A percentile compares a stretch with the other conserved stretches of the same genome.
Conservation (phyloP, 768 basidiomycete genomes). For the Tylopilus felleus region DNA sequence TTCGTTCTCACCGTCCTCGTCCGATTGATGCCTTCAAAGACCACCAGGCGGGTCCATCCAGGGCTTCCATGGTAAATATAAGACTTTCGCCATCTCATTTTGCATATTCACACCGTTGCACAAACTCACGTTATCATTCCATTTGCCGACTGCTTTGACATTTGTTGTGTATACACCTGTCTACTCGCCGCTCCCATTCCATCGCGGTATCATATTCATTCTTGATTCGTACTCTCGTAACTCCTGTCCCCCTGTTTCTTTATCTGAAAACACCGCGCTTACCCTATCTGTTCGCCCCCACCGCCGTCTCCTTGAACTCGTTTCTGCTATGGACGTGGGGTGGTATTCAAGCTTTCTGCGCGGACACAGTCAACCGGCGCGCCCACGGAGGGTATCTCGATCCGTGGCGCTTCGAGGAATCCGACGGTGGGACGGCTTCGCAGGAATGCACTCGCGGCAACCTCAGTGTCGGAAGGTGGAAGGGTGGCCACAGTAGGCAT, state of each 20-base stretch:
- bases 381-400: conserved; percentile 53
- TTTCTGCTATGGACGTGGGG: conserved; percentile 17
- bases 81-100: conserved; percentile 26
- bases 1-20: conserved; percentile 57
- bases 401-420: conserved; percentile 57
- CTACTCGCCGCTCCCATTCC: conserved; percentile 9
- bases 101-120: conserved; percentile 28
- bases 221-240: conserved; percentile 11
- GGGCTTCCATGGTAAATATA: conserved; percentile 68
- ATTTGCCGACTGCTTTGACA: conserved; percentile 11
- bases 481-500: conserved; percentile 25
- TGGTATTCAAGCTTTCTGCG: conserved; percentile 38
- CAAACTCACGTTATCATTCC: conserved; percentile 16
- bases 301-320: conserved; percentile 22
- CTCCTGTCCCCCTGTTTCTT: neutral
- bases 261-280: conserved; percentile 34
- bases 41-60: conserved; percentile 41
- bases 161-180: conserved; percentile 17
- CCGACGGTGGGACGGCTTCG: conserved; percentile 51
- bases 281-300: conserved; percentile 33
- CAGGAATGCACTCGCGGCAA: conserved; percentile 50
- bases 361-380: conserved; percentile 34
- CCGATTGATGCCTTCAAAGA: conserved; percentile 58
- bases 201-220: conserved; percentile 11
- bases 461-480: conserved; percentile 10